Evolutionary conservation across 208 protist species (phyloP).

Genomic region (Trypanosoma avium): DNA sequence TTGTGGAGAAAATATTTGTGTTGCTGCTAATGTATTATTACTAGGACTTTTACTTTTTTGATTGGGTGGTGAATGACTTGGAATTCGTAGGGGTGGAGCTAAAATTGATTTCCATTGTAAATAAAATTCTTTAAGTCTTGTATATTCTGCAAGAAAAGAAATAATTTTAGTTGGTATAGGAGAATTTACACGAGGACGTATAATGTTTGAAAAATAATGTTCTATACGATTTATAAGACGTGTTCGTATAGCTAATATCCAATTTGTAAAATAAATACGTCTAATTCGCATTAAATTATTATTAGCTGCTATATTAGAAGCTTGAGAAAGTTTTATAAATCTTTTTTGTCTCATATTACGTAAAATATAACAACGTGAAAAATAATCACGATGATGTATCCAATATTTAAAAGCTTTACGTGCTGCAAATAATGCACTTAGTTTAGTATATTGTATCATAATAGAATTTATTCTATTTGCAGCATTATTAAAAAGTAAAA

Average conservation of each 20-base stretch:
- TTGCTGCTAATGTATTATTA: neutral
- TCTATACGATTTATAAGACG: neutral
- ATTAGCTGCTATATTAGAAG: slow-evolving; percentile 11
- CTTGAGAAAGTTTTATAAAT: slow-evolving; percentile 21
- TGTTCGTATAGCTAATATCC: slow-evolving; percentile 3
- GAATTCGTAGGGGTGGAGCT: neutral
- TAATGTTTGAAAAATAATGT: neutral
- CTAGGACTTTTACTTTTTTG: neutral
- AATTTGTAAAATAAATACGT: slow-evolving; percentile 22
- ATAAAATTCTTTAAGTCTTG: slow-evolving; percentile 1
- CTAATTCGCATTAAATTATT: neutral
- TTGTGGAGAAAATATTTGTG: neutral
- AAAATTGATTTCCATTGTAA: slow-evolving; percentile 2
- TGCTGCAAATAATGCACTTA: slow-evolving; percentile 29
- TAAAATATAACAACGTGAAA: slow-evolving; percentile 50
- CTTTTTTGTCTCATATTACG: slow-evolving; percentile 41
- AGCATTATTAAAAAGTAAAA: slow-evolving; percentile 40
- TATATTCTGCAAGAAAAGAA: slow-evolving; percentile 2
- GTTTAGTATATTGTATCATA: slow-evolving; percentile 42
- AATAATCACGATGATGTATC: slow-evolving; percentile 44
- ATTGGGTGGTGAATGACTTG: neutral
- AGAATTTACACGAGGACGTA: neutral
- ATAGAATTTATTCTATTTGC: slow-evolving; percentile 37
- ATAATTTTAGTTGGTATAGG: neutral
- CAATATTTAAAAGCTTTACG: slow-evolving; percentile 47